A percentile compares a stretch with the other conserved stretches of the same genome.
These are phyloP conservation scores for Cichorium intybus DNA, from an alignment of 140 eudicot species.

Conservation along the genomic window DNA sequence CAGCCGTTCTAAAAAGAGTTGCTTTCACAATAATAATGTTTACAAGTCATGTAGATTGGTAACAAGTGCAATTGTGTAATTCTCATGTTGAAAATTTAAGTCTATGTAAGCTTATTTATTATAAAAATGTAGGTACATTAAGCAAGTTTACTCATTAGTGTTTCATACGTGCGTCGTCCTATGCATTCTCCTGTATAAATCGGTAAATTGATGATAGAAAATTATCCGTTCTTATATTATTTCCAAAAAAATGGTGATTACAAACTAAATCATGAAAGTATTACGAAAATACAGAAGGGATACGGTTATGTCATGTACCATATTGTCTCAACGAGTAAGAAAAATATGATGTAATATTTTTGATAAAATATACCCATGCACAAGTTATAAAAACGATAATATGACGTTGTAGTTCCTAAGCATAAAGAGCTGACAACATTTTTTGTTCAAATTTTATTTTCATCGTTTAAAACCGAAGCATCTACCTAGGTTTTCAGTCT, in stretches of 20 bases:
- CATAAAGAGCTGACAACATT: too few species aligned
- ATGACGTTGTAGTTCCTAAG: too few species aligned
- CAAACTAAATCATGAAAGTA: not conserved
- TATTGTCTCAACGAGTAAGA: too few species aligned
- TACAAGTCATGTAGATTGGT: constrained; percentile 5
- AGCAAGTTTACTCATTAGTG: not conserved
- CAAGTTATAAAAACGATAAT: too few species aligned
- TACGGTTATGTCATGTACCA: not conserved
- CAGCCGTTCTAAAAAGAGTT: too few species aligned
- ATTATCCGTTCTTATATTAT: not conserved
- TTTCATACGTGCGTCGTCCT: not conserved
- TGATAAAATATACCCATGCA: too few species aligned
- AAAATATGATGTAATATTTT: too few species aligned
- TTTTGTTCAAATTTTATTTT: not conserved
- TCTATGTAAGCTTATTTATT: not conserved
- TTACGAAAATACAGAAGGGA: not conserved
- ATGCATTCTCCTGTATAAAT: not conserved
- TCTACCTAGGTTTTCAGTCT: too few species aligned
- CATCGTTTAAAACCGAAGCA: not conserved
- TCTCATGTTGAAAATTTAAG: not conserved
- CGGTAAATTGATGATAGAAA: not conserved
- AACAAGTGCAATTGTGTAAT: not conserved
- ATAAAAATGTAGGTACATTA: not conserved
- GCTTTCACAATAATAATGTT: constrained; percentile 30
- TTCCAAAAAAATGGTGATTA: not conserved